Base-by-base conservation (phyloP, 371 early-diverging fungal species). In the Syncephalastrum racemosum region DNA sequence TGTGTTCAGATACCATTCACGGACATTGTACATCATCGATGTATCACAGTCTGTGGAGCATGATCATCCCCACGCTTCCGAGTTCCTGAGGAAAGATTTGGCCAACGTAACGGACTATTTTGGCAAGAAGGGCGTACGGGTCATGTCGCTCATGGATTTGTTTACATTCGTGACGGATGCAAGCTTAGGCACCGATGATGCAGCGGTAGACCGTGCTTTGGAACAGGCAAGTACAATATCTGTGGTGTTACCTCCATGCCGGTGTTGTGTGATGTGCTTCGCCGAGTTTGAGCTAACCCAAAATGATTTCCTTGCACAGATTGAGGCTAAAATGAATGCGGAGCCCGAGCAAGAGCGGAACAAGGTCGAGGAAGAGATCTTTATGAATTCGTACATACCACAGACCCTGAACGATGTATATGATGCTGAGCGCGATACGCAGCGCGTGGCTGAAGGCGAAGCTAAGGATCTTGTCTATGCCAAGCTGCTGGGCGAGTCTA, bases 41-140 rank as follows among this genome's bases (percentile, higher is more conserved):
- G 99, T 99, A 7, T 98, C 99, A 4, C 99, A 99, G 71, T 95
- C 98, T 3, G 99, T 99, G 10, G 99, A 99, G 66, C 97, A 93
- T 66, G 96, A 96, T 68, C 99, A 99, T 70, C 98, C 98, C n/a
- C 94, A 97, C 64, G 97, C 99, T 2, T 83, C 96, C 25, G 96
- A 95, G 62, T 99, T 99, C 70, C 82, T 99, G 54, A 82, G 97
- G 27, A 96, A 93, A 73, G 99, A 99, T 75, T 88, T 95, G 66
- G 73, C 86, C 43, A 99, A 99, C 69, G 90, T 99, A n/a, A 93
- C 91, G 44, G 96, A 92, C 54, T 99, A 89, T 71, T 99, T 99
- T 83, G 71, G 86, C 23, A 90, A 89, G 58, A 86, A 89, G 60
- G 90, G 83, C 8, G 93, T 93, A 0, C 78, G 79, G 7, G 84